These are phyloP conservation scores for Gremmenia infestans DNA, from an alignment of 2,329 filamentous ascomycete species.

Conservation along the genomic window DNA sequence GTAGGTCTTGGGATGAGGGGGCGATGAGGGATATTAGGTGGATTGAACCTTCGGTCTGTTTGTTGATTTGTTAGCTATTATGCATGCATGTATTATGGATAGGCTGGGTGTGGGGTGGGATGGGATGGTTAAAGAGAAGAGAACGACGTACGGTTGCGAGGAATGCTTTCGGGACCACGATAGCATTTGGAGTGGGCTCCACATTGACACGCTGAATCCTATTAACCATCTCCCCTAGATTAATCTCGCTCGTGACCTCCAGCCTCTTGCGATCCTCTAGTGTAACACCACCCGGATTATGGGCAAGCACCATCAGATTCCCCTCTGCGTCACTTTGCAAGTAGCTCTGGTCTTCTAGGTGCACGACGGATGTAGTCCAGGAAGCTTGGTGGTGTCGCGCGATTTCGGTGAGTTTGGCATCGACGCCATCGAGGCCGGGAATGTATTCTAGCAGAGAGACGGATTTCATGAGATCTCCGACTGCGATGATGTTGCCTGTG, in stretches of 20 bases:
- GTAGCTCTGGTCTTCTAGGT: constrained; percentile 69
- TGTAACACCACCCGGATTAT: constrained; percentile 67
- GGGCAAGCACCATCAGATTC: constrained; percentile 76
- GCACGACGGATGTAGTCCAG: constrained; percentile 76
- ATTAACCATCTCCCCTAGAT: constrained; percentile 91
- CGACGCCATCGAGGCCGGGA: constrained; percentile 49
- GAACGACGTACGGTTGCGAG: constrained; percentile 68
- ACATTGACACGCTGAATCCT: constrained; percentile 72
- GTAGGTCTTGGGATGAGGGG: constrained; percentile 65
- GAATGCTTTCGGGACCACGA: constrained; percentile 78
- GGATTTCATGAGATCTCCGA: constrained; percentile 93
- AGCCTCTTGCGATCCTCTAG: constrained; percentile 67
- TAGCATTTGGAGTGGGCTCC: constrained; percentile 55
- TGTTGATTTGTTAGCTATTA: constrained; percentile 15
- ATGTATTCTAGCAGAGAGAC: constrained; percentile 72
- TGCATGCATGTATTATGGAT: background rate
- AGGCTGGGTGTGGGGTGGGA: background rate
- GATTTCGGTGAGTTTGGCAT: constrained; percentile 64
- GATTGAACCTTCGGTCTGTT: constrained; percentile 79
- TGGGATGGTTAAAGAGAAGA: background rate
- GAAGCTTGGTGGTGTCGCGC: constrained; percentile 75
- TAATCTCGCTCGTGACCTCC: constrained; percentile 73
- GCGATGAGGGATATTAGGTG: constrained; percentile 84
- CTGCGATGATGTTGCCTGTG: constrained; percentile 68
- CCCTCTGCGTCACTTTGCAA: constrained; percentile 82